Conservation (phyloP, 805 yeast species). For the Yamadazyma olivae region DNA sequence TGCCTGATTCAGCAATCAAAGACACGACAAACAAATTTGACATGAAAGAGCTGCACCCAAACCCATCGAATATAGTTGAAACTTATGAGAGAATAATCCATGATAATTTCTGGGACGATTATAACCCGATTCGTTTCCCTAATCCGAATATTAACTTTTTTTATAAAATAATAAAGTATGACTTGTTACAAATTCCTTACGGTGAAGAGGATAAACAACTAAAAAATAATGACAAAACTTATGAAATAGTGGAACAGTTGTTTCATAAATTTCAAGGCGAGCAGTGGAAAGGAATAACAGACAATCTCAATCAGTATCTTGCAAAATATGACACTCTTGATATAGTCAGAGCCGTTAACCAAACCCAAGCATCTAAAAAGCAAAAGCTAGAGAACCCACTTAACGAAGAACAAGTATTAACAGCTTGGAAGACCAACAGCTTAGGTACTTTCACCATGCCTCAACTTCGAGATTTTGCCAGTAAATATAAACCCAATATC, state of each 20-base stretch:
- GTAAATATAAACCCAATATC: slow-evolving; percentile 30
- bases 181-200: slow-evolving; percentile 51
- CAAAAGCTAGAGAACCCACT: slow-evolving; percentile 11
- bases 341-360: background rate
- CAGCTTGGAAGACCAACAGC: slow-evolving; percentile 38
- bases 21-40: slow-evolving; percentile 19
- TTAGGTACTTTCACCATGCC: slow-evolving; percentile 37
- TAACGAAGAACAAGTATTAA: slow-evolving; percentile 35
- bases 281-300: slow-evolving; percentile 4
- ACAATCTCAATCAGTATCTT: slow-evolving; percentile 12
- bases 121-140: slow-evolving; percentile 52
- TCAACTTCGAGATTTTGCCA: slow-evolving; percentile 41
- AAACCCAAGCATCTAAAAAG: slow-evolving; percentile 4
- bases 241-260: slow-evolving; percentile 8
- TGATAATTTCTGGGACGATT: slow-evolving; percentile 45
- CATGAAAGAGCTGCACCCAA: slow-evolving; percentile 9
- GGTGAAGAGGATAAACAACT: slow-evolving; percentile 8
- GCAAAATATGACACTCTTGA: slow-evolving; percentile 8
- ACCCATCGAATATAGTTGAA: slow-evolving; percentile 13
- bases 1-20: slow-evolving; percentile 44
- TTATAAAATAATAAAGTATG: slow-evolving; percentile 60
- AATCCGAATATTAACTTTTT: slow-evolving; percentile 72
- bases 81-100: slow-evolving; percentile 24
- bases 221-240: slow-evolving; percentile 18
- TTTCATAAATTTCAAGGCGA: slow-evolving; percentile 5